These are phyloP conservation scores for Mycena belliarum DNA, from an alignment of 768 basidiomycete genomes.

Conservation along the genomic window DNA sequence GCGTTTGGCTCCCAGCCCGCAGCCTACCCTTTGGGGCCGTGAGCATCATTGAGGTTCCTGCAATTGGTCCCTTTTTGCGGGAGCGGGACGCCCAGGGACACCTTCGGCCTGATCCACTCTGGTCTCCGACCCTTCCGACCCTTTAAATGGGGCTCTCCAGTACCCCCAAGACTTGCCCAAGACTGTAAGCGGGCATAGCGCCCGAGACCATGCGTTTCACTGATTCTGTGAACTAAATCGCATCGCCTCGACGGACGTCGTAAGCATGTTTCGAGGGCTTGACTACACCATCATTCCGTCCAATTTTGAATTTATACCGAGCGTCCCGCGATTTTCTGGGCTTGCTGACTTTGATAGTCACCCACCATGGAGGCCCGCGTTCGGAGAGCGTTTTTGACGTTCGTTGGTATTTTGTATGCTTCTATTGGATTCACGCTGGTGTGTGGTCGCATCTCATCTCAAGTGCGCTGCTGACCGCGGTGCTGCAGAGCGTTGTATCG, in stretches of 20 bases:
- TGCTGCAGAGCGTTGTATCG: slow-evolving; percentile 17
- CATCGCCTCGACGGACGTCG: no score
- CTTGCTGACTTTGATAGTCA: slow-evolving; percentile 22
- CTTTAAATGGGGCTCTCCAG: no score
- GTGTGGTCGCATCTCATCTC: neutral
- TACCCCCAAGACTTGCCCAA: no score
- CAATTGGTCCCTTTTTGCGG: neutral
- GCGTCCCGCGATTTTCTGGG: neutral
- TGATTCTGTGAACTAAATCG: no score
- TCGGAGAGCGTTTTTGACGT: slow-evolving; percentile 17
- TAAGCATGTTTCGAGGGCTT: no score
- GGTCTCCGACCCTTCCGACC: no score
- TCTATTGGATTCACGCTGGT: slow-evolving; percentile 23
- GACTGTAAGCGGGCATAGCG: no score
- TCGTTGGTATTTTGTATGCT: slow-evolving; percentile 17
- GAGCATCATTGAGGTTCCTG: no score
- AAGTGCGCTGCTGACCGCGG: neutral
- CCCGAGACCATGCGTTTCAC: no score
- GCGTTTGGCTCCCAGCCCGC: no score
- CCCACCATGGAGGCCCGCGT: slow-evolving; percentile 18
- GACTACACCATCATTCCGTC: neutral
- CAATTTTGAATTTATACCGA: slow-evolving; percentile 3
- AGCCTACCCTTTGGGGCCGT: no score
- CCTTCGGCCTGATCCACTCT: no score
- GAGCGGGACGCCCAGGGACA: neutral